Conservation (phyloP, 75 land plant species). For the Sequoia sempervirens region DNA sequence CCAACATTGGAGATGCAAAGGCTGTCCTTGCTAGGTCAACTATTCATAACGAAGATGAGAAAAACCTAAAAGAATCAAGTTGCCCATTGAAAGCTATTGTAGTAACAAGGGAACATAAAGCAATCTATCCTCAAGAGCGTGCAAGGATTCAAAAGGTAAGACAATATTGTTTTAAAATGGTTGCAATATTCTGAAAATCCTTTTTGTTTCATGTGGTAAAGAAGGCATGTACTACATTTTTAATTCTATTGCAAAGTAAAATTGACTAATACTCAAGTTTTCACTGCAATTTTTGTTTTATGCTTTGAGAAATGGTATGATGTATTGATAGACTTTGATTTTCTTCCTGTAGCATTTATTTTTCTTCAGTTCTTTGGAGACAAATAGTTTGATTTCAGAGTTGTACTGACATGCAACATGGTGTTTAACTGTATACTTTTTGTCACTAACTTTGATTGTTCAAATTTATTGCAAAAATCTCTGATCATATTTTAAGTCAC, state of each 20-base stretch:
- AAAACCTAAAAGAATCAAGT: constrained; percentile 7
- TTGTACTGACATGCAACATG: neutral
- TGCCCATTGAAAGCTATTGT: constrained; percentile 60
- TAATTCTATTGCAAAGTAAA: neutral
- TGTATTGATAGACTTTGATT: neutral
- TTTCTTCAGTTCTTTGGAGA: neutral
- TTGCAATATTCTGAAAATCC: neutral
- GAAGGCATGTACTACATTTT: neutral
- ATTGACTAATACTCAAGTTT: neutral
- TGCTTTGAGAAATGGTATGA: neutral
- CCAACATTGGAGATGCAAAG: constrained; percentile 85
- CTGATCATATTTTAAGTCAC: neutral
- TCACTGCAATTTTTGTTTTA: neutral
- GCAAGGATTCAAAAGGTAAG: constrained; percentile 66
- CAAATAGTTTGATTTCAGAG: neutral
- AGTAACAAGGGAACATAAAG: constrained; percentile 80
- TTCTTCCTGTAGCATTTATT: neutral
- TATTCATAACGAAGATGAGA: constrained; percentile 14
- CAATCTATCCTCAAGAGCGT: constrained; percentile 44
- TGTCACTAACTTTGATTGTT: neutral
- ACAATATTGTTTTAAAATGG: neutral
- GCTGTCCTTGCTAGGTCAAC: constrained; percentile 59
- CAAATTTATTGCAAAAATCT: neutral
- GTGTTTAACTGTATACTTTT: neutral
- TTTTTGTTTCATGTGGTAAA: neutral